Evolutionary conservation across 352 stramenopile genomes (phyloP), one percentile per base, ranked within the genome.

Genomic region (Pythium phragmitis): DNA sequence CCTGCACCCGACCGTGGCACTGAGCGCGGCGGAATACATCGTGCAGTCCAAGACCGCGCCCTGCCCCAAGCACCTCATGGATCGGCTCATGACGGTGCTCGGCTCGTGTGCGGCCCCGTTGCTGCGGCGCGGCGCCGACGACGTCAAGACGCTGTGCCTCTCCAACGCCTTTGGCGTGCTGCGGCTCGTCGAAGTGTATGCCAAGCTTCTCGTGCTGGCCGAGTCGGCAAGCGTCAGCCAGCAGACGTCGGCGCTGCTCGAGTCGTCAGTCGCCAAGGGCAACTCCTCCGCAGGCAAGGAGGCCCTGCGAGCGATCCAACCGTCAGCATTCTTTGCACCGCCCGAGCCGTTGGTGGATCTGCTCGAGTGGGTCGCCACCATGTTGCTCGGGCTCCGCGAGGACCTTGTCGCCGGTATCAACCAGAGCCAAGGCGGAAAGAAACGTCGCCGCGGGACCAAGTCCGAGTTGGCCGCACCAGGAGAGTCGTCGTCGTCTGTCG

Each of bases 141-240:
- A 89, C 36, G 66, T 79, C 33, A 62, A 75, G 36, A 62, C 68
- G 54, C 62, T 79, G 12, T 87, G 80, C 63, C 77, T 73, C 23
- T 48, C 55, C 0, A 87, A 90, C 43, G 73, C 78, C 4, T 89
- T 91, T 37, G 75, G 76, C 4, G 72, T 92, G 21, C 65, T 91
- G 43, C 80, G 84, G 1, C 70, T 92, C 30, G 19, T 92, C 12
- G 84, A 92, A 59, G 75, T 92, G 6, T 90, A 91, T 57, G 79
- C 73, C 8, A 88, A 88, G 51, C 68, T 90, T 12, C 51, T 77
- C 1, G 57, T 91, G 43, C 75, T 87, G 57, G 60, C 72, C 11
- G 78, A 88, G 57, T 86, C 71, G 23, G 69, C 74, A 0, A 72
- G 76, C 30, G 81, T 91, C 7, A 80, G 59, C 16, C 69, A 87